Conservation (phyloP, 2,329 filamentous ascomycete genomes). For the Canariomyces notabilis region DNA sequence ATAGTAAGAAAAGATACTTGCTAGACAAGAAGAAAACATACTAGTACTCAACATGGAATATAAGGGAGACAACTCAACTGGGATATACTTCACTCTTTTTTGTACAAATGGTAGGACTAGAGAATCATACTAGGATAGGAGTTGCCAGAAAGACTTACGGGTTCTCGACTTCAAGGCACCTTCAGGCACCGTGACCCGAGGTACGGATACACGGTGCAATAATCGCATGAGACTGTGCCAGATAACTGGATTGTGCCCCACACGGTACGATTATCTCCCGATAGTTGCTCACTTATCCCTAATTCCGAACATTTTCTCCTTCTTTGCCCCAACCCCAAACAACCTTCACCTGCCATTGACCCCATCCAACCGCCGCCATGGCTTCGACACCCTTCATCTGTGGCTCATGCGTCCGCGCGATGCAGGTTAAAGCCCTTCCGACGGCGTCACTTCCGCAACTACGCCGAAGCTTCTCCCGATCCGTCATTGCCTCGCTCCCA, state of each 20-base stretch:
- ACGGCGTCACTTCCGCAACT: not conserved
- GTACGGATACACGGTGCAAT: not conserved
- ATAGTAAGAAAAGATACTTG: too few species aligned
- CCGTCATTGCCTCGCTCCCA: not conserved
- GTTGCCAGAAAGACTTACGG: too few species aligned
- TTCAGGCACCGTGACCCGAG: not conserved
- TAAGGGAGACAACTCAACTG: too few species aligned
- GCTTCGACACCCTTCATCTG: slow-evolving; percentile 14
- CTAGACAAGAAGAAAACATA: too few species aligned
- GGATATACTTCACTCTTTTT: too few species aligned
- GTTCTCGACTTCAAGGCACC: too few species aligned
- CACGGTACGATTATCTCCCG: slow-evolving; percentile 6
- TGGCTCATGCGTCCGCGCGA: slow-evolving; percentile 12
- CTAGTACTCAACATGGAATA: too few species aligned
- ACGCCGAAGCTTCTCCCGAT: slow-evolving; percentile 5
- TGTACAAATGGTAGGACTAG: too few species aligned
- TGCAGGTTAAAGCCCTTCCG: slow-evolving; percentile 1
- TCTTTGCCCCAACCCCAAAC: not conserved
- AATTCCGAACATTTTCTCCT: not conserved
- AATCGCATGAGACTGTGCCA: not conserved
- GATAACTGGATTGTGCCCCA: too few species aligned
- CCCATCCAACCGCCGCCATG: slow-evolving; percentile 1
- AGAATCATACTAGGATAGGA: too few species aligned
- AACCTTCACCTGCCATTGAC: not conserved
- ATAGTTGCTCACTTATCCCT: not conserved